Base-by-base conservation (phyloP, 805 yeast species). In the Starmerella khaoyaiensis region DNA sequence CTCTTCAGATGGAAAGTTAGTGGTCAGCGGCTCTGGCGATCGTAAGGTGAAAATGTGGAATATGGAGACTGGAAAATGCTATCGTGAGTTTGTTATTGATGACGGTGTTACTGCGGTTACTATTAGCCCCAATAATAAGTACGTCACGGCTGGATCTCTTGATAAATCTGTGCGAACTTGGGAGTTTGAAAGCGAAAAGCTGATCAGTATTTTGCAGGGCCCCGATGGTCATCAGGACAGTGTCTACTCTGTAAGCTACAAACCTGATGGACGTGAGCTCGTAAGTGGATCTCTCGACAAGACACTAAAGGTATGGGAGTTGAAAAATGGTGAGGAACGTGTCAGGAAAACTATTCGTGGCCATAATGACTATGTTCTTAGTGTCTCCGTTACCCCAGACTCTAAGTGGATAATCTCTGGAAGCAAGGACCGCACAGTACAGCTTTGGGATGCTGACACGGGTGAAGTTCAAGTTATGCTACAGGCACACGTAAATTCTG, bases 71-170 rank as follows among this genome's bases (percentile, higher is more conserved):
- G 90, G 94, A 18, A 84, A 81, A 62, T 82, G 94, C 58, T 75
- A 84, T 17, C 68, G 84, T 54, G 84, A 94, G 32, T 67, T 87
- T 48, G 73, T 84, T 14, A 86, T 87, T 52, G 96, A 87, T 61
- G 97, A 87, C 58, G 98, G 98, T 50, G 97, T 87, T 37, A 87
- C 98, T 39, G 87, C 98, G 0, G 96, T 87, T 31, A 94, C 96
- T 16, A 87, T 87, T 28, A 81, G 94, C 7, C 96, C 96, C 34
- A 93, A 87, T 59, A 95, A 96, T 27, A 74, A 77, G 50, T 72
- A 76, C 51, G 83, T 90, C 52, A 97, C 96, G 27, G 97, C 96
- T 14, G 98, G 98, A 35, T 80, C 94, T 24, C 71, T 87, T 48
- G 98, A 87, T 64, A 72, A 93, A 62, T 79, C 94, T 22, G 96